Evolutionary conservation across 148 eudicot genomes (phyloP).

Genomic region (Fagopyrum tataricum): DNA sequence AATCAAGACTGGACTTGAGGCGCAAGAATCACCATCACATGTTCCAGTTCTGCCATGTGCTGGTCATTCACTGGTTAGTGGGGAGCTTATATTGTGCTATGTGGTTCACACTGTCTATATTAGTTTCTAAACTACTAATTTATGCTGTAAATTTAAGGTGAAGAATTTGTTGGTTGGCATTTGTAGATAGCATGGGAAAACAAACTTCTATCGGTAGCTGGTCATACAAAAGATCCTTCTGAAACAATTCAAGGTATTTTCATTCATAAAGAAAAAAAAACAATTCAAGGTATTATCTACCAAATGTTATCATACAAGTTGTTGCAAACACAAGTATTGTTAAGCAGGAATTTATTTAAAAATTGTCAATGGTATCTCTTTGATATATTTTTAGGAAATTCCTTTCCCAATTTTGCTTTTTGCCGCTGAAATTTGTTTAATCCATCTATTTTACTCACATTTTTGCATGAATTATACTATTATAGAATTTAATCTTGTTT

Average conservation of each 20-base stretch:
- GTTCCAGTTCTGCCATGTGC: constrained; percentile 61
- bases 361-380: background rate
- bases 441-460: background rate
- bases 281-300: background rate
- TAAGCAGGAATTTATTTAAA: background rate
- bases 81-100: background rate
- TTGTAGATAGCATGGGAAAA: constrained; percentile 78
- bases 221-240: constrained; percentile 83
- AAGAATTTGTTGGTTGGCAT: constrained; percentile 7
- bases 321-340: no score
- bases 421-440: background rate
- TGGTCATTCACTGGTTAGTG: constrained; percentile 90
- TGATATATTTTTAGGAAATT: background rate
- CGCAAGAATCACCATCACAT: constrained; percentile 38
- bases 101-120: background rate
- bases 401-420: background rate
- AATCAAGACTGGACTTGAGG: constrained; percentile 44
- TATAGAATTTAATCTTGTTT: background rate
- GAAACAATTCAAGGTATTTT: constrained; percentile 62
- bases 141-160: background rate
- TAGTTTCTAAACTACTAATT: background rate
- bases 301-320: no score
- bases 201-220: constrained; percentile 84
- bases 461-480: background rate
- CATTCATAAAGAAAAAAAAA: background rate